A percentile compares a stretch with the other conserved stretches of the same genome.
Conservation (phyloP, 1,139 yeast species). For the Blastobotrys proliferans region DNA sequence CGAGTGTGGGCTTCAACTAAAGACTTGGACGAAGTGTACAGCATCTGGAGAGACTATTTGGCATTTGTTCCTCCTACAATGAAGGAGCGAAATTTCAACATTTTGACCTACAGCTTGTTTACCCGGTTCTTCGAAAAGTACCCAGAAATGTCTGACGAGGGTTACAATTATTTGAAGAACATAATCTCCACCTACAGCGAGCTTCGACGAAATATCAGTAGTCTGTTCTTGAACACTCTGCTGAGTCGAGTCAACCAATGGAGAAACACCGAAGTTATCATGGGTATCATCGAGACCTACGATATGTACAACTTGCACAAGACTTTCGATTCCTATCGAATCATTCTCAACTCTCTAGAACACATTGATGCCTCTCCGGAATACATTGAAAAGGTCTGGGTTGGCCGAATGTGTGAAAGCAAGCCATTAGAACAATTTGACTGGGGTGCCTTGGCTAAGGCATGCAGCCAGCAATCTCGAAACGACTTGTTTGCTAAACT, state of each 20-base stretch:
- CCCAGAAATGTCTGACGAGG: constrained; percentile 52
- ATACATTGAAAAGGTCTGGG: constrained; percentile 55
- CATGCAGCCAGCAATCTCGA: constrained; percentile 30
- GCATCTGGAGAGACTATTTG: constrained; percentile 64
- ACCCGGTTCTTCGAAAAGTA: constrained; percentile 60
- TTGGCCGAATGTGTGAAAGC: constrained; percentile 42
- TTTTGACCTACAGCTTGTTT: constrained; percentile 67
- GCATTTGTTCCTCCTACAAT: constrained; percentile 55
- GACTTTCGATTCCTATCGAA: constrained; percentile 72
- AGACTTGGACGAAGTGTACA: constrained; percentile 55
- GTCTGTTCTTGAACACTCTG: constrained; percentile 67
- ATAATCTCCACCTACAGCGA: constrained; percentile 55
- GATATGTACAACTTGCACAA: constrained; percentile 54
- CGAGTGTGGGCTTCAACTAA: constrained; percentile 56
- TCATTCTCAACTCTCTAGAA: constrained; percentile 71
- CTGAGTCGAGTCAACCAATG: constrained; percentile 59
- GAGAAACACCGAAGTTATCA: constrained; percentile 62
- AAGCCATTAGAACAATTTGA: constrained; percentile 69
- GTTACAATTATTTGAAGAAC: constrained; percentile 54
- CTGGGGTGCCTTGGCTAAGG: constrained; percentile 66
- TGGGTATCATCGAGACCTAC: constrained; percentile 61
- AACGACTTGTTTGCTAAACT: constrained; percentile 18
- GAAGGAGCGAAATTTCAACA: constrained; percentile 60
- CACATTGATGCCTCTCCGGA: constrained; percentile 53
- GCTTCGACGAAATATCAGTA: constrained; percentile 61